Conservation (phyloP, 768 basidiomycete genomes). For the Lactarius sanguifluus region DNA sequence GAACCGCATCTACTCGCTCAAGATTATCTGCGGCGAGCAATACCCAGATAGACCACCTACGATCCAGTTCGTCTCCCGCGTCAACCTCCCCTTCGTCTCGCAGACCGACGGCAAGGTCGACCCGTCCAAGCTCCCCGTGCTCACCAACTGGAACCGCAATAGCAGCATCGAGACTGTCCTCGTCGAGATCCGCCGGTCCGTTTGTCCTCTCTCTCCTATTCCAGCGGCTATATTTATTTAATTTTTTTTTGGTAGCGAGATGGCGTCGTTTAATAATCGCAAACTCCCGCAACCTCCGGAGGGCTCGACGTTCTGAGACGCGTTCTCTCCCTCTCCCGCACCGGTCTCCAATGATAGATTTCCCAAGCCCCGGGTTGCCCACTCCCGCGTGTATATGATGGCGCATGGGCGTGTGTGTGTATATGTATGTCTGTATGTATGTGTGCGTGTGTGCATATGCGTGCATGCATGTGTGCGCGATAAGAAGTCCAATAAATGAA, state of each 20-base stretch:
- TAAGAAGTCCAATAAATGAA: slow-evolving; percentile 15
- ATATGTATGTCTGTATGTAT: background rate
- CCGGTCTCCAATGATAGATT: slow-evolving; percentile 19
- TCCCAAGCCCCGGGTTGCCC: slow-evolving; percentile 3
- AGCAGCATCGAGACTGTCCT: slow-evolving; percentile 85
- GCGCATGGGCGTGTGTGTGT: slow-evolving; percentile 1
- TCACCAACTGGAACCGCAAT: slow-evolving; percentile 71
- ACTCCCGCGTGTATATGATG: slow-evolving; percentile 7
- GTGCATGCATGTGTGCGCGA: slow-evolving; percentile 7
- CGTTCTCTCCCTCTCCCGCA: background rate
- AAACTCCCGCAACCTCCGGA: slow-evolving; percentile 96
- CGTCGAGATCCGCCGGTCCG: slow-evolving; percentile 90
- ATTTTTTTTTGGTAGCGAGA: slow-evolving; percentile 60
- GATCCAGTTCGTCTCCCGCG: slow-evolving; percentile 83
- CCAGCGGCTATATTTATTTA: no score
- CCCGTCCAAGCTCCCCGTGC: slow-evolving; percentile 62
- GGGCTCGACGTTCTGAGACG: slow-evolving; percentile 61
- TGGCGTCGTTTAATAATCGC: slow-evolving; percentile 88
- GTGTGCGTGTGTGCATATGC: background rate
- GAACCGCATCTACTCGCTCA: slow-evolving; percentile 96
- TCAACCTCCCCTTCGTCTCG: slow-evolving; percentile 92
- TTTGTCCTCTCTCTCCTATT: background rate
- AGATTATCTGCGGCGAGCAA: slow-evolving; percentile 74
- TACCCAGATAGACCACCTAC: slow-evolving; percentile 80
- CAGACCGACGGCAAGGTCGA: slow-evolving; percentile 78